Base-by-base conservation (phyloP, 2,329 filamentous ascomycete genomes). In the Emmonsia crescens region DNA sequence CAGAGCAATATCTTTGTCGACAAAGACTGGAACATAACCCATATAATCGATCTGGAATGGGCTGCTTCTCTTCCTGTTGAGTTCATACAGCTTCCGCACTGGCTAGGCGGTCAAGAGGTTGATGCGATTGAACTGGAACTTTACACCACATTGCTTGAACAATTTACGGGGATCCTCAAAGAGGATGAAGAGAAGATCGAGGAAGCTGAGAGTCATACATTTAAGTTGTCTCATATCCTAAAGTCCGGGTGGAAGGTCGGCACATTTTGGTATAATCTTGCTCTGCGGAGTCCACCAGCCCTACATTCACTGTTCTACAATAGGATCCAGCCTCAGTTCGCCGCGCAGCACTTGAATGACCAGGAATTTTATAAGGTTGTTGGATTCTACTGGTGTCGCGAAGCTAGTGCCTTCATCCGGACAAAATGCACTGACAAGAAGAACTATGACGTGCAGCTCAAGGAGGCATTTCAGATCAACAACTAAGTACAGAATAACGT, bases 41-140 rank as follows among this genome's bases (percentile, higher is more conserved):
- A 51, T 27, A 61, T 74, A 19, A 70, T 75, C 60, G 70, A 75
- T 55, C 62, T 75, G 12, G 72, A 74, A 64, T 75, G 69, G 66
- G 66, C 68, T 38, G 71, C 67, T 63, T 68, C 68, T 0, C 65
- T 65, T 3, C 72, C 72, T 6, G 57, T 71, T 19, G 67, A 74
- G 62, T 67, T 73, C 63, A 52, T 67, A 6, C 61, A 63, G 16
- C 66, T 68, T 2, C 72, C 69, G 5, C 64, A 65, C 55, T 74
- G 71, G 71, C 64, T 73, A 1, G 59, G 63, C 27, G 62, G 63
- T 46, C 61, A 60, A 38, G 49, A 60, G 10, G 62, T 67, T 8
- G 66, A 68, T 64, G 51, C 51, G 31, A 63, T 66, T 14, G 56
- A 62, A 36, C 60, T 57, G 16, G 55, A 63, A 3, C 48, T 58